These are phyloP conservation scores for Teratosphaeria zuluensis DNA, from an alignment of 2,329 filamentous ascomycete genomes.

Conservation along the genomic window DNA sequence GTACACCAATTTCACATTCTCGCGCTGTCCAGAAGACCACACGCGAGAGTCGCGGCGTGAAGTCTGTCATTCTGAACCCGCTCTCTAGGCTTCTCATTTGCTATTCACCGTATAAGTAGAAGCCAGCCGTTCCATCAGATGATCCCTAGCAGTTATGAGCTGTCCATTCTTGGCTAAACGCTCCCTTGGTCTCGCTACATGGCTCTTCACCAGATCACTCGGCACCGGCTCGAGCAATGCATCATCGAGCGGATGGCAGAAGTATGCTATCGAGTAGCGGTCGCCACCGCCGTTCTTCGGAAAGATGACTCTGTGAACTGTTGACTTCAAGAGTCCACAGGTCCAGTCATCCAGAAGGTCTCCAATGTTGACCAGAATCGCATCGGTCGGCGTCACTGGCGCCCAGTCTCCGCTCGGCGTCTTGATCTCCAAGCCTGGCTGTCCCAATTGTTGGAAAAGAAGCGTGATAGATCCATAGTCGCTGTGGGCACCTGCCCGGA, in stretches of 20 bases:
- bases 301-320: constrained; percentile 82
- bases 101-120: constrained; percentile 45
- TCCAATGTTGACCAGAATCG: constrained; percentile 60
- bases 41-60: too few species aligned
- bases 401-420: constrained; percentile 40
- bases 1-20: not conserved
- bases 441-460: constrained; percentile 73
- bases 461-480: constrained; percentile 66
- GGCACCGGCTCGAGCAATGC: constrained; percentile 47
- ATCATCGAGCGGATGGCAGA: constrained; percentile 52
- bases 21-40: too few species aligned
- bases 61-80: not conserved
- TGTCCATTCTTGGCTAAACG: constrained; percentile 29
- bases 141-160: constrained; percentile 48
- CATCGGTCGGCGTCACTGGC: constrained; percentile 39
- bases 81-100: not conserved
- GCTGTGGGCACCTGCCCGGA: constrained; percentile 84
- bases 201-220: constrained; percentile 37
- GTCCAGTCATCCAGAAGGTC: constrained; percentile 81
- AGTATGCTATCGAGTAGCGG: constrained; percentile 52
- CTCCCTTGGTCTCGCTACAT: constrained; percentile 19
- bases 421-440: constrained; percentile 78
- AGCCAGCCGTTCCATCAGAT: constrained; percentile 47
- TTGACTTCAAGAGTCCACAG: constrained; percentile 73
- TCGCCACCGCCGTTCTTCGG: constrained; percentile 35